Conservation (phyloP, 1,284 basidiomycete genomes). For the Malassezia slooffiae region DNA sequence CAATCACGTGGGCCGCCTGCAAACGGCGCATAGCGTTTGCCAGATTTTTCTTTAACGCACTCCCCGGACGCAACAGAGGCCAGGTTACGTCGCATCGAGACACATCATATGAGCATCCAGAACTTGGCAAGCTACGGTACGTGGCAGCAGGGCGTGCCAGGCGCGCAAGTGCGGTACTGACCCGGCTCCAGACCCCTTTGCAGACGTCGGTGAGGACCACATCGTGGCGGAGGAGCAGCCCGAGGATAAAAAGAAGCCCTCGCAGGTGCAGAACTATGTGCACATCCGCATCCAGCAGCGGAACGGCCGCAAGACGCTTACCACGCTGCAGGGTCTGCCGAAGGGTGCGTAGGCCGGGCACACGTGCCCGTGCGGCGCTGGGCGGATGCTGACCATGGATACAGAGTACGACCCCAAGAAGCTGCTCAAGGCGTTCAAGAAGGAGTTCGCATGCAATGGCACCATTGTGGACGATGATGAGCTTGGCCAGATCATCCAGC, state of each 20-base stretch:
- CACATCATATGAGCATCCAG: conserved; percentile 46
- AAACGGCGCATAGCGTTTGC: too few relatives aligned
- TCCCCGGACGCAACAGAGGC: too few relatives aligned
- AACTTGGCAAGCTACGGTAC: conserved; percentile 45
- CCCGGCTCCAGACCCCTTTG: conserved; percentile 36
- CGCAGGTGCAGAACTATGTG: conserved; percentile 45
- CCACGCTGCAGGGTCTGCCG: conserved; percentile 90
- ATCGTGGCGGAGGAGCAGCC: conserved; percentile 16
- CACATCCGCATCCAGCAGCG: conserved; percentile 78
- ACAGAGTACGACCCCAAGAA: conserved; percentile 95
- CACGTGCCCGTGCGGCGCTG: not conserved
- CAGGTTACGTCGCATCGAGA: too few relatives aligned
- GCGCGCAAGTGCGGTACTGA: not conserved
- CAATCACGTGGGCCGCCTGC: too few relatives aligned
- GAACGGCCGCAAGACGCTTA: conserved; percentile 97
- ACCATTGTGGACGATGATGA: conserved; percentile 93
- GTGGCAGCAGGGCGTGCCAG: conserved; percentile 4
- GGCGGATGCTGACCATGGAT: too few relatives aligned
- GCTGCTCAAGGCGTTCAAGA: conserved; percentile 94
- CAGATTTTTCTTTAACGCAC: too few relatives aligned
- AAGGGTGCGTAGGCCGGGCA: conserved; percentile 56
- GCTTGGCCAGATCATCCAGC: conserved; percentile 93
- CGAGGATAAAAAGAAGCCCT: conserved; percentile 25
- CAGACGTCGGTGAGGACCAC: conserved; percentile 43
- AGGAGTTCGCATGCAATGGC: conserved; percentile 99